Evolutionary conservation across 306 rosid species (phyloP).

Genomic region (Purshia tridentata): DNA sequence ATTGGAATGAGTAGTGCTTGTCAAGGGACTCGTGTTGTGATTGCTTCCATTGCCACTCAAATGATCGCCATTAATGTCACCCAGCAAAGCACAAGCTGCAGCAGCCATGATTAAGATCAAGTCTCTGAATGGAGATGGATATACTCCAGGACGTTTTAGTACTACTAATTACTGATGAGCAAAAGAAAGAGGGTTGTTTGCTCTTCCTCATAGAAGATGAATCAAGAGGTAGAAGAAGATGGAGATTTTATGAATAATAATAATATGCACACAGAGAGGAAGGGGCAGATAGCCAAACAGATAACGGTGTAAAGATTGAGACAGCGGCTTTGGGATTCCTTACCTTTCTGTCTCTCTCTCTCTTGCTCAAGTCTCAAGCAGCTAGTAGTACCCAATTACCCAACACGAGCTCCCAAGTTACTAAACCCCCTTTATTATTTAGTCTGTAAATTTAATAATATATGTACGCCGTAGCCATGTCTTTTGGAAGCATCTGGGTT

Average conservation of each 20-base stretch:
- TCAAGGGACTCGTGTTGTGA: conserved; percentile 24
- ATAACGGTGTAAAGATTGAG: conserved; percentile 77
- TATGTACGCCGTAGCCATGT: conserved; percentile 39
- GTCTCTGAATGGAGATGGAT: background rate
- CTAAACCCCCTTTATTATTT: conserved; percentile 18
- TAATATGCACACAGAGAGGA: too few species aligned
- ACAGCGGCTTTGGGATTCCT: conserved; percentile 68
- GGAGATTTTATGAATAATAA: too few species aligned
- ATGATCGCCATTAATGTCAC: conserved; percentile 31
- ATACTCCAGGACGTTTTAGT: background rate
- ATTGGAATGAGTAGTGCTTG: conserved; percentile 20
- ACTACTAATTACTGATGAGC: background rate
- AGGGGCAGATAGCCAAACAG: too few species aligned
- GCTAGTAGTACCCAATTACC: background rate
- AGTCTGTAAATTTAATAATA: conserved; percentile 27
- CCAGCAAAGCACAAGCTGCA: conserved; percentile 60
- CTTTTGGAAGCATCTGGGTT: conserved; percentile 65
- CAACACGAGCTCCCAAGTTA: conserved; percentile 69
- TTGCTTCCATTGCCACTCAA: conserved; percentile 26
- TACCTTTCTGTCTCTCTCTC: conserved; percentile 27
- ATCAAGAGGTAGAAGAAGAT: background rate
- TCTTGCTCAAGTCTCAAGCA: conserved; percentile 19
- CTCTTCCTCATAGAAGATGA: background rate
- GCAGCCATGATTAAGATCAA: conserved; percentile 47
- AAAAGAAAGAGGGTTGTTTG: background rate